These are phyloP conservation scores for Fusarium sp. DNA, from an alignment of 2,329 filamentous ascomycete genomes.

Conservation along the genomic window DNA sequence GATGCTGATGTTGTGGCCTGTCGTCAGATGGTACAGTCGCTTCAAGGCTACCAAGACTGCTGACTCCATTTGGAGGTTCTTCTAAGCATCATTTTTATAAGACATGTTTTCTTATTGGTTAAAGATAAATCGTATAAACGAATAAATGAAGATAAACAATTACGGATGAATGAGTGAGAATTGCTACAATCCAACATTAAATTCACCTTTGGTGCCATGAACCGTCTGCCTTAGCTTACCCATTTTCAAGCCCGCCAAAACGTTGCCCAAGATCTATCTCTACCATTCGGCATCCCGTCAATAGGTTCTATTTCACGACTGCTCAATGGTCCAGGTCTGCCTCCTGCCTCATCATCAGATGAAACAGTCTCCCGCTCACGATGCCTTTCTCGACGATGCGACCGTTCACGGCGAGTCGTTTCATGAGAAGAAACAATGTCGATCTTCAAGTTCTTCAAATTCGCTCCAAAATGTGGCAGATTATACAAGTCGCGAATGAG, in stretches of 20 bases:
- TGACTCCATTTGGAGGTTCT: conserved; percentile 62
- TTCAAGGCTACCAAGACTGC: conserved; percentile 58
- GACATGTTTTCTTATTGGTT: neutral
- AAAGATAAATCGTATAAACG: neutral
- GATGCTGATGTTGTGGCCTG: conserved; percentile 57
- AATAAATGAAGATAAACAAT: neutral
- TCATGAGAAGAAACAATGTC: conserved; percentile 2
- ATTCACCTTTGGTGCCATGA: no score
- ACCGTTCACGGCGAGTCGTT: neutral
- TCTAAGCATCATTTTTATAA: conserved; percentile 45
- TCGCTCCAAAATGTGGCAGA: conserved; percentile 25
- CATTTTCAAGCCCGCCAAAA: neutral
- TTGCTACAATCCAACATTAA: neutral
- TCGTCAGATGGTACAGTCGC: conserved; percentile 56
- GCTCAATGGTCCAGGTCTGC: neutral
- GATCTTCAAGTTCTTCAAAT: conserved; percentile 13
- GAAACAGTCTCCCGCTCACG: neutral
- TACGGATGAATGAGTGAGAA: neutral
- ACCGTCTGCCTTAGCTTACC: no score
- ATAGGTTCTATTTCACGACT: neutral
- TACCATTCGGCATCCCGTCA: neutral
- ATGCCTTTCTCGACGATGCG: neutral
- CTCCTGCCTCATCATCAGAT: neutral
- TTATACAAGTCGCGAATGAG: conserved; percentile 20
- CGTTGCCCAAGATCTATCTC: neutral